Evolutionary conservation across 78 protist genomes (phyloP), one percentile per base, ranked within the genome.

Genomic region (Chrysochromulina parva): DNA sequence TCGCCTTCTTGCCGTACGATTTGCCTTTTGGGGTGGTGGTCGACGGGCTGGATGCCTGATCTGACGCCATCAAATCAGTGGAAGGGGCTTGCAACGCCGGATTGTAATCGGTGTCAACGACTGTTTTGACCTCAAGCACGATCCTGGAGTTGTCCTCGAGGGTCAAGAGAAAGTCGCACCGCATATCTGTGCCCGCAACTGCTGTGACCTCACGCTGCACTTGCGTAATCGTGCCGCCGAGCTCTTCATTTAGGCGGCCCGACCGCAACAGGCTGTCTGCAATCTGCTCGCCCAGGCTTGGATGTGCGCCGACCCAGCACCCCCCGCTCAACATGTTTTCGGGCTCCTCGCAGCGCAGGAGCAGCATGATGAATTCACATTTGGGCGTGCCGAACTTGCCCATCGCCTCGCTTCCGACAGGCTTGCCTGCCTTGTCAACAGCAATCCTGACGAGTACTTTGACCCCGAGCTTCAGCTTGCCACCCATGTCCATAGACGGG

Each of bases 401-500:
- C 60, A 48, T 11, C 38, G 58, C 87, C 19, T 81, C 87, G 5
- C n/a, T 4, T 1, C 57, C 57, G 17, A 81, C 58, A 7, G 87
- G 87, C 87, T 1, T 1, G 16, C 58, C 58, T 9, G 19, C 11
- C 60, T 1, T 5, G 69, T 52, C 87, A 7, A 52, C 7, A 1
- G 1, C 1, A 5, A 14, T 2, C 57, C 13, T 14, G 50, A 81
- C 28, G 17, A 81, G 87, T 7, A 81, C 87, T 13, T 14, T 58
- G 13, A 58, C 87, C 11, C 57, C 87, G 1, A 58, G 50, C 19
- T 1, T 1, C 10, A 54, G 50, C 28, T 81, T 81, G 60, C 87
- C 87, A 7, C 87, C 87, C 87, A 81, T 81, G 87, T 81, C 87
- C 87, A 81, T 81, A 28, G 26, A 26, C 58, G 87, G 87, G 28